Evolutionary conservation across 2,329 filamentous ascomycete genomes (phyloP), one percentile per base, ranked within the genome.

Genomic region (Arthrobotrys pseudoclavata): DNA sequence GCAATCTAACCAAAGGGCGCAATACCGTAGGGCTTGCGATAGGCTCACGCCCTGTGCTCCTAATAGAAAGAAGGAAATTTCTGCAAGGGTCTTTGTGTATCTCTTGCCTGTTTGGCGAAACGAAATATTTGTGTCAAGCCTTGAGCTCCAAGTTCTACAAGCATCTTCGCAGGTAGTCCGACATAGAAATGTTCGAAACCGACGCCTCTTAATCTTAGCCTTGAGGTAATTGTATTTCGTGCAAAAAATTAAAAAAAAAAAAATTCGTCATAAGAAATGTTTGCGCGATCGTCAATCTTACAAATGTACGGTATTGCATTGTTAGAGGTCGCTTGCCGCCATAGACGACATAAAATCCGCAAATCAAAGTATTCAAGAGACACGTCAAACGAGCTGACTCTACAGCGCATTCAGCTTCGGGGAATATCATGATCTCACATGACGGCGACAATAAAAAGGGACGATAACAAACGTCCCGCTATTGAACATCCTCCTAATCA

Each of bases 381-480:
- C 55, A 42, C 42, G 15, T 20, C 55, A 34, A 42, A 60, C 20
- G 6, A 20, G 55, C 34, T 60, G 4, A 50, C 47, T 45, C 42
- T 20, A 57, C 52, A 57, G 31, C 29, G 42, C 60, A 48, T 31
- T 31, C 20, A 12, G 20, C 48, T 62, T 63, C 67, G 67, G 67
- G 67, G 67, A 70, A 48, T 13, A 69, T 31, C 42, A 68, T 40
- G 22, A 62, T 6, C 42, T 69, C 67, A 70, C 67, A 70, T 70
- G 67, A 70, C 67, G 67, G 67, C 67, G 67, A 70, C 31, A 70
- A 60, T 48, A 40, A 50, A 26, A 13, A 40, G 42, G 52, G 26
- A 26, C 31, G 34, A 48, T 50, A 62, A 40, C 29, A 29, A 34
- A 26, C 24, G 22, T 24, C 12, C 20, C 15, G 57, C 31, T 50